Conservation (phyloP, 495 filamentous ascomycete genomes). For the Aspergillus bridgeri region DNA sequence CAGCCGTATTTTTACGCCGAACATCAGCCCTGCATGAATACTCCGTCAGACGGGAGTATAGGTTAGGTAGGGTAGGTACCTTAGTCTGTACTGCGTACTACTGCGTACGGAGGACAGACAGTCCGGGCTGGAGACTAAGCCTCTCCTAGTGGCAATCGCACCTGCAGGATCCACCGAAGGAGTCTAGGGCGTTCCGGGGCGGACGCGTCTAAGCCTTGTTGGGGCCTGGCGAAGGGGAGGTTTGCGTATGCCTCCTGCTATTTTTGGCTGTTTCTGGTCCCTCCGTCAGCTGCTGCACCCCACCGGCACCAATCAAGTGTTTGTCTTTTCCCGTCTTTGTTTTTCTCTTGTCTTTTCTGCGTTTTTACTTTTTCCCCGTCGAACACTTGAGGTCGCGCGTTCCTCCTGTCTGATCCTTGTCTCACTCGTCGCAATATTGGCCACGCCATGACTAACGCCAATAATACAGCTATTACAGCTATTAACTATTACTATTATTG, state of each 20-base stretch:
- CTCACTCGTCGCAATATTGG: not conserved
- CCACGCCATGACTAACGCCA: too few species aligned
- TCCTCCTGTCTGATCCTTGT: not conserved
- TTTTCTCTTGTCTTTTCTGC: not conserved
- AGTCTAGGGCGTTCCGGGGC: slow-evolving; percentile 9
- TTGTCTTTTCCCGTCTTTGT: slow-evolving; percentile 1
- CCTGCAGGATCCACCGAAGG: slow-evolving; percentile 13
- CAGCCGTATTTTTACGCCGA: too few species aligned
- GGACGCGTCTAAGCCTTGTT: slow-evolving; percentile 2
- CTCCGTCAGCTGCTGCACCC: slow-evolving; percentile 11
- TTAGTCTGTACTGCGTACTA: too few species aligned
- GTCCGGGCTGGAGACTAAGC: not conserved
- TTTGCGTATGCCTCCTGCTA: slow-evolving; percentile 24
- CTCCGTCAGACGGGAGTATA: too few species aligned
- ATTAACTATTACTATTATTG: not conserved
- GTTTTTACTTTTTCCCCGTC: not conserved
- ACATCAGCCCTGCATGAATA: too few species aligned
- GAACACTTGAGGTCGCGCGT: not conserved
- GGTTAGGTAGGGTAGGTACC: slow-evolving; percentile 2
- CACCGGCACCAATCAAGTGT: not conserved
- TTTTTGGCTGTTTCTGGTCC: slow-evolving; percentile 16
- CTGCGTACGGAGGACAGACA: too few species aligned
- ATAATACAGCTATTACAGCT: not conserved
- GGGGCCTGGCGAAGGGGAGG: slow-evolving; percentile 6
- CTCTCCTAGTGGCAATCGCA: slow-evolving; percentile 15